phyloP scores from a whole-genome alignment of 495 filamentous ascomycete genomes.

The Tuber magnatum region DNA sequence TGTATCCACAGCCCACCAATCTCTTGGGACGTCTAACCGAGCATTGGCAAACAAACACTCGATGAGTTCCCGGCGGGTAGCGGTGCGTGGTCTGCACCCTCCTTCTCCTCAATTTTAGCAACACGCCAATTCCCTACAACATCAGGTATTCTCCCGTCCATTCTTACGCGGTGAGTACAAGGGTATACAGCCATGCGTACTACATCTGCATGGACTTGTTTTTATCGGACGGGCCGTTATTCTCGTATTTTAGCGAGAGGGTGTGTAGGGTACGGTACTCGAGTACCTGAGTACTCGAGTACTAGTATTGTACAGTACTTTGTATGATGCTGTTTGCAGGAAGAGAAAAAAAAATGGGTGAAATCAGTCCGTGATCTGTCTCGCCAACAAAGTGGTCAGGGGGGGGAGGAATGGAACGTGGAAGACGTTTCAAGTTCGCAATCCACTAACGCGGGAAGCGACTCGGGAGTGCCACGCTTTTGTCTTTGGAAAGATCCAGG shows the following conservation, averaged over 20 bases:
- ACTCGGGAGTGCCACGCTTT: conserved; percentile 1
- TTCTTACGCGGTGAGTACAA: background rate
- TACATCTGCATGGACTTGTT: background rate
- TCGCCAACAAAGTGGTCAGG: background rate
- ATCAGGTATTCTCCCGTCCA: background rate
- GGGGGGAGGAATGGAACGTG: background rate
- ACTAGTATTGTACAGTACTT: too few species aligned
- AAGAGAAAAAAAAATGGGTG: background rate
- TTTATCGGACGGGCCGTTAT: background rate
- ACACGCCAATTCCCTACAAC: background rate
- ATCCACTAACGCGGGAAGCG: background rate
- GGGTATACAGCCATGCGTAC: background rate
- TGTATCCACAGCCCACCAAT: background rate
- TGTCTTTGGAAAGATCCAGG: background rate
- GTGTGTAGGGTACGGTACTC: background rate
- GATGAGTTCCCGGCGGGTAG: background rate
- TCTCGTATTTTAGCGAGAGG: conserved; percentile 3
- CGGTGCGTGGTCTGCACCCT: background rate
- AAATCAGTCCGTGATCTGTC: background rate
- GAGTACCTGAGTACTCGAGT: too few species aligned
- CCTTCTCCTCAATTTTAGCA: background rate
- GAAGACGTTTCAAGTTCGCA: background rate
- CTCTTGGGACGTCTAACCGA: background rate
- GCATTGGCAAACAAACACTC: background rate
- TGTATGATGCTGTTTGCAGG: background rate